These are phyloP conservation scores for Neurospora sp. DNA, from an alignment of 495 filamentous ascomycete genomes.

Conservation along the genomic window DNA sequence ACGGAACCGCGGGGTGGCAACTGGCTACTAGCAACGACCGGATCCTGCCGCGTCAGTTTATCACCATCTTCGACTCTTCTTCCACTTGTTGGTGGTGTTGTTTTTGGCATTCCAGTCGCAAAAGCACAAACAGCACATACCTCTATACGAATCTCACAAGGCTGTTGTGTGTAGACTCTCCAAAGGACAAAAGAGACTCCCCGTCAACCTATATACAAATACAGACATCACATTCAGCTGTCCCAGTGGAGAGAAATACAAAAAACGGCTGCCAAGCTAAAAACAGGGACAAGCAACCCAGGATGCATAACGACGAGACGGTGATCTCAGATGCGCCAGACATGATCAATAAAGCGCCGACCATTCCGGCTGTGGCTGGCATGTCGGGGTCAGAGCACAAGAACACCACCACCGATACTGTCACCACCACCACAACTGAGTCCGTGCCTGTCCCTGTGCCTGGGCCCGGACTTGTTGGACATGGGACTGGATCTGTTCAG, in stretches of 20 bases:
- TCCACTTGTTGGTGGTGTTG: neutral
- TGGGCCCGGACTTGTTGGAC: neutral
- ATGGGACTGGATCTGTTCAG: neutral
- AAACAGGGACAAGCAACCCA: neutral
- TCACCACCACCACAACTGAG: neutral
- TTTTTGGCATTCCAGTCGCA: conserved; percentile 1
- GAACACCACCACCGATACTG: neutral
- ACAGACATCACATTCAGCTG: neutral
- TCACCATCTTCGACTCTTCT: neutral
- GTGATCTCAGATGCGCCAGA: conserved; percentile 7
- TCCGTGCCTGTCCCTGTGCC: neutral
- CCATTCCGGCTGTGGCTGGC: conserved; percentile 3
- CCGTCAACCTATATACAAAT: neutral
- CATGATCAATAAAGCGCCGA: conserved; percentile 10
- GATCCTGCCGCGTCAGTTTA: conserved; percentile 4
- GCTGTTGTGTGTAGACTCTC: neutral
- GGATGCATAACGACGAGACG: conserved; percentile 5
- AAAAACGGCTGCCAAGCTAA: neutral
- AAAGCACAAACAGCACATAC: neutral
- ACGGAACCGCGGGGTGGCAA: neutral
- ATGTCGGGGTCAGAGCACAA: conserved; percentile 1
- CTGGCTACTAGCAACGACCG: neutral
- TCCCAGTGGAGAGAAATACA: neutral
- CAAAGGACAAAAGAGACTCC: neutral
- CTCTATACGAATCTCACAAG: neutral